These are phyloP conservation scores for Colletotrichum shisoi DNA, from an alignment of 2,329 filamentous ascomycete species.

Conservation along the genomic window DNA sequence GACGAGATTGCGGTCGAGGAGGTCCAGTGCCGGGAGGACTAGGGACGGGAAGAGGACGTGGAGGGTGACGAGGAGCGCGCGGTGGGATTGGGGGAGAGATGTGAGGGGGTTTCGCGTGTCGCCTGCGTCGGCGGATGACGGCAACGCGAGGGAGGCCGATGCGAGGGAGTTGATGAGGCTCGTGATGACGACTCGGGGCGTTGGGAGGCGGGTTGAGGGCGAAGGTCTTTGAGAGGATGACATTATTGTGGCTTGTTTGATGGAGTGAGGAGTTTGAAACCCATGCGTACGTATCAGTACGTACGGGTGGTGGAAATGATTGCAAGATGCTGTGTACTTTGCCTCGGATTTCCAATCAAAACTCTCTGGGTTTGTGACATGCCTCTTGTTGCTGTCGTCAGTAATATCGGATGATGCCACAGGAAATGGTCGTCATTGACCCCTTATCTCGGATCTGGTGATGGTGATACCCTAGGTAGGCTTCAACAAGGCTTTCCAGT, in stretches of 20 bases:
- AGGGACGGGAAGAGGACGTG: slow-evolving; percentile 85
- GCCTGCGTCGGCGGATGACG: slow-evolving; percentile 18
- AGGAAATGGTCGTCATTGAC: background rate
- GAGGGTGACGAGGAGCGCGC: slow-evolving; percentile 74
- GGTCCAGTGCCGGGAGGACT: slow-evolving; percentile 83
- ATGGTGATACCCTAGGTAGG: background rate
- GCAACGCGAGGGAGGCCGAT: slow-evolving; percentile 41
- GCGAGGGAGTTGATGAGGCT: slow-evolving; percentile 57
- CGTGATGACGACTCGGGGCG: slow-evolving; percentile 57
- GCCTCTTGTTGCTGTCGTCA: background rate
- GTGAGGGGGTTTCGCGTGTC: slow-evolving; percentile 39
- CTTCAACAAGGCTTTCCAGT: background rate
- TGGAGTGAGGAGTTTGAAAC: background rate
- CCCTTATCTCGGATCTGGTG: background rate
- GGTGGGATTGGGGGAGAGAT: slow-evolving; percentile 51
- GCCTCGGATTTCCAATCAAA: background rate
- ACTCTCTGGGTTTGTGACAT: background rate
- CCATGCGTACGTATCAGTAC: background rate
- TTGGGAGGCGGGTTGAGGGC: slow-evolving; percentile 45
- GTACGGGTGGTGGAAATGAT: background rate
- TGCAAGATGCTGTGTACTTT: background rate
- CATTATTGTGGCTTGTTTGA: background rate
- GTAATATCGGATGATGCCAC: too few species aligned
- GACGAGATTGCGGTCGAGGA: slow-evolving; percentile 81
- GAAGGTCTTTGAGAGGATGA: background rate